Base-by-base conservation (phyloP, 2,329 filamentous ascomycete genomes). In the Cercospora zeina region DNA sequence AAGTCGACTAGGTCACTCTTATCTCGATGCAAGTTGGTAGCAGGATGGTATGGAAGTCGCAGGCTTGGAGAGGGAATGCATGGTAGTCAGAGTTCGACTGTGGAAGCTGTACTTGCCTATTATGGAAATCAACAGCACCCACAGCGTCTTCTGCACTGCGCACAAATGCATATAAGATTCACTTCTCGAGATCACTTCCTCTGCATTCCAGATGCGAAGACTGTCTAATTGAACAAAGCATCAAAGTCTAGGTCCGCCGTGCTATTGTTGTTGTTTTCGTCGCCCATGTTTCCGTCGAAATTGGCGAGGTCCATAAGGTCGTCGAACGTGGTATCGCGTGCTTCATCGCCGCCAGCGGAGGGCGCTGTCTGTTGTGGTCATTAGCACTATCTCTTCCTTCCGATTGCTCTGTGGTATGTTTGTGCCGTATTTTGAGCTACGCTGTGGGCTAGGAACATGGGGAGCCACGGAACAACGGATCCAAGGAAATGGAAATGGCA, bases 261-360 rank as follows among this genome's bases (percentile, higher is more conserved):
- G 49, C 9, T 34, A 14, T 53, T 53, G 49, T 53, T 53, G 30
- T 62, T 62, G 30, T 58, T 31, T 16, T 34, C 63, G 16, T 53
- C 62, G 39, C 61, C 64, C 21, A 62, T 63, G 30, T 63, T 65
- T 4, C 64, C 70, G 36, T 70, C 70, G 61, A 76, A 75, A 42
- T 73, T 69, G 19, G 67, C 69, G 54, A 73, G 71, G 51, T 76
- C 70, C 69, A 76, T 71, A 4, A 76, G 56, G 49, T 76, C 74
- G 54, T 76, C 74, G 55, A 77, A 75, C 1, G 67, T 67, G 14
- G 61, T 66, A 30, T 73, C 71, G 2, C 62, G 57, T 49, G 66
- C 64, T 51, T 68, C 66, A 10, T 62, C 67, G 7, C 31, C 31
- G 21, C 27, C 49, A n/a, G 27, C 31, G 27, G 27, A 33, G 49